Evolutionary conservation across 2,329 filamentous ascomycete species (phyloP), one percentile per base, ranked within the genome.

Genomic region (Gnomoniopsis sp.): DNA sequence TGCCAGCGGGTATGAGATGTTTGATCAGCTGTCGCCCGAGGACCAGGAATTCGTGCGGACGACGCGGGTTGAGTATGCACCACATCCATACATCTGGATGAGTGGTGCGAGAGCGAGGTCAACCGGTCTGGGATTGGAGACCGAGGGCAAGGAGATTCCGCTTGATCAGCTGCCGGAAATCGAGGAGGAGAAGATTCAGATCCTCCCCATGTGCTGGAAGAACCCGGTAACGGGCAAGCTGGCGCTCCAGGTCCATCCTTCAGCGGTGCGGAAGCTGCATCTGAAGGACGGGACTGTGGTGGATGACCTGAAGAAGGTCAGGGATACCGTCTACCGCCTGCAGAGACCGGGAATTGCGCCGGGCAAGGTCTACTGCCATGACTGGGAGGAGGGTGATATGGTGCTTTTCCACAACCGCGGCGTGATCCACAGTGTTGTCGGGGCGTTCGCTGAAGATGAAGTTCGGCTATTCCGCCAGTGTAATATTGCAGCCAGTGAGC

Each of bases 61-160:
- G 6, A 88, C 87, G 21, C 83, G 79, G 59, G 81, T 91, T 49
- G 88, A 92, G 72, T 93, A 93, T 68, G 88, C 89, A 0, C 80
- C 89, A 2, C 89, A 93, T 65, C 89, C 89, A 6, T 93, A 93
- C 71, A 84, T 93, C 62, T 93, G 89, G 89, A 93, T 93, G 88
- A 85, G 81, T 59, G 70, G 77, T 23, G 87, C 89, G 49, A 84
- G 83, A 65, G 87, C 88, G 43, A 83, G 83, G 17, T 77, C 87
- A 7, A 84, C 86, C 53, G 90, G 89, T 0, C 81, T 93, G 0
- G 90, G 89, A n/a, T 74, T 93, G 58, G 75, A 88, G 26, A 88
- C 85, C 0, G 85, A 90, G 59, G 81, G 77, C 49, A 79, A 80
- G 36, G 89, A 93, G 51, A 30, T 62, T 10, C 58, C 60, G 6